Base-by-base conservation (phyloP, 139 green algal genomes). In the Klebsormidium nitens region DNA sequence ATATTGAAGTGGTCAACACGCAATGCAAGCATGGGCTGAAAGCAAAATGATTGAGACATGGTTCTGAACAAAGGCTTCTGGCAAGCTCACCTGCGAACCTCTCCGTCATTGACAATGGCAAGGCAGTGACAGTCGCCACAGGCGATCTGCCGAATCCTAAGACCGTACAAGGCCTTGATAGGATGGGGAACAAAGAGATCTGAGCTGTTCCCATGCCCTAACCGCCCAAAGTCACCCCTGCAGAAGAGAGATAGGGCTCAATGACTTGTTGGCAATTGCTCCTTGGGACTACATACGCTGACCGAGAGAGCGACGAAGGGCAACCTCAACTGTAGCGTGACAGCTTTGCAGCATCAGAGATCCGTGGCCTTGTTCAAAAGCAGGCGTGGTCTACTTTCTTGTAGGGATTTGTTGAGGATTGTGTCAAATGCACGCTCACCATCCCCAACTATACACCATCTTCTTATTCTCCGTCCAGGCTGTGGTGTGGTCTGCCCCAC, bases 71-170 rank as follows among this genome's bases (percentile, higher is more conserved):
- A 26, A 50, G 42, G 11, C 8, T 8, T 14, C 11, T 14, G n/a
- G 26, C 6, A 34, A 35, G 6, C 52, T 68, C 58, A 76, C 69
- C 57, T 62, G 36, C 46, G 39, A 5, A 68, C 36, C 6, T 46
- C 59, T 35, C 69, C 69, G 8, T 69, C 17, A 6, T 28, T 47
- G 4, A 73, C 85, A 23, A 87, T 55, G 23, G 86, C 88, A 32
- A 96, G 73, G 14, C 89, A 93, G 80, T 96, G 90, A 5, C 87
- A 93, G 82, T 96, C 91, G 5, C 91, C 91, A 61, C 91, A 96
- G 2, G 88, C 84, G 29, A 95, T 82, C 5, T 74, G 62, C 28
- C 44, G 39, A 34, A 81, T 77, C 5, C 28, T 23, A 1, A 66
- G 17, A 26, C 69, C 66, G 38, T 6, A 38, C 58, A 81, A 37